Evolutionary conservation across 73 alveolate genomes (phyloP).

Genomic region (Tetrahymena thermophila): DNA sequence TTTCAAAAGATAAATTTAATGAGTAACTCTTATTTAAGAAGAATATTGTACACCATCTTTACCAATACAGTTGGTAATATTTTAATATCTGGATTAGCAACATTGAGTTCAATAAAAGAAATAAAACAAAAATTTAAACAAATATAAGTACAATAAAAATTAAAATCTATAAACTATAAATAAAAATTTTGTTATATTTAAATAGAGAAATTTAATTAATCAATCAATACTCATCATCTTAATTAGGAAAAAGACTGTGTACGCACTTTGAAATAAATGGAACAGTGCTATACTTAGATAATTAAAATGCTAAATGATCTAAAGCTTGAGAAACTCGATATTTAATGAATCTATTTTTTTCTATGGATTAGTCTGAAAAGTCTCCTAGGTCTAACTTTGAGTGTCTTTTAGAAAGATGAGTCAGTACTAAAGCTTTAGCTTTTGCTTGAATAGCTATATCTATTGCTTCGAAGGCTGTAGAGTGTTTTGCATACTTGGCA

Average conservation of each 20-base stretch:
- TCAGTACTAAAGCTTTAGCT: conserved; percentile 74
- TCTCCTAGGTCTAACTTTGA: conserved; percentile 1
- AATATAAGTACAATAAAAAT: no score
- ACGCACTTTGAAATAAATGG: not conserved
- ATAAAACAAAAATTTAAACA: no score
- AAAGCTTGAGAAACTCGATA: not conserved
- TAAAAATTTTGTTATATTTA: no score
- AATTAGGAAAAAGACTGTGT: not conserved
- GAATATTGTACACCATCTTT: no score
- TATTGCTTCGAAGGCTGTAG: conserved; percentile 90
- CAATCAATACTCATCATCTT: no score
- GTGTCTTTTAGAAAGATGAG: conserved; percentile 95
- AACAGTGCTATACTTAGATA: not conserved
- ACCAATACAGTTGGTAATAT: no score
- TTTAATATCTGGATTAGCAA: no score
- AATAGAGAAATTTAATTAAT: no score
- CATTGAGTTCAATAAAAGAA: no score
- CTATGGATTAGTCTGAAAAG: not conserved
- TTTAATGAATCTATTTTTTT: not conserved
- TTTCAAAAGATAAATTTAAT: no score
- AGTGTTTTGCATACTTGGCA: conserved; percentile 86
- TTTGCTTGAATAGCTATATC: conserved; percentile 62
- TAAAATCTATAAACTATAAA: no score
- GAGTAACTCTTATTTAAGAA: no score
- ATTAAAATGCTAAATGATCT: not conserved